These are phyloP conservation scores for Thyridium curvatum DNA, from an alignment of 2,329 filamentous ascomycete genomes.

Conservation along the genomic window DNA sequence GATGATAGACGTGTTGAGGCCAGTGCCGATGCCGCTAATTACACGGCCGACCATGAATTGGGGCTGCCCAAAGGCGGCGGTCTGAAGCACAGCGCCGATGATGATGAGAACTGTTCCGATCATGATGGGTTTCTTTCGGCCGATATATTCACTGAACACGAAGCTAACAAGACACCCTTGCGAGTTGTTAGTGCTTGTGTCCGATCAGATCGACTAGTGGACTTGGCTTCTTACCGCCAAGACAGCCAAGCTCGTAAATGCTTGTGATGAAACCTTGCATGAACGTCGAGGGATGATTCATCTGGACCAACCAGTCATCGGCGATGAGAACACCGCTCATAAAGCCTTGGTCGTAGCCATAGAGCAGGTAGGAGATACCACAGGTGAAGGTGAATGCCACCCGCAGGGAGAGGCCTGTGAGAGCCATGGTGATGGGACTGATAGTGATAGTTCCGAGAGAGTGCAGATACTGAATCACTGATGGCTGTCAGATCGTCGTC, in stretches of 20 bases:
- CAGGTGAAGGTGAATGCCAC: constrained; percentile 1
- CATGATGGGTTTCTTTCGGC: background rate
- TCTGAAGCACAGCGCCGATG: background rate
- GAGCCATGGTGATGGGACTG: too few species aligned
- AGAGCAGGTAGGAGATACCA: constrained; percentile 9
- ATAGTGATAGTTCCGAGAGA: too few species aligned
- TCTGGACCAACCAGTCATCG: constrained; percentile 15
- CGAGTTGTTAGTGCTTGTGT: constrained; percentile 18
- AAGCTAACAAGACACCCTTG: too few species aligned
- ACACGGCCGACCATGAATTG: constrained; percentile 34
- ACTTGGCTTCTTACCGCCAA: too few species aligned
- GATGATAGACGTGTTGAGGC: constrained; percentile 28
- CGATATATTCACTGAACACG: too few species aligned
- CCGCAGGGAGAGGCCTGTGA: too few species aligned
- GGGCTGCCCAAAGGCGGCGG: background rate
- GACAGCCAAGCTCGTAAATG: too few species aligned
- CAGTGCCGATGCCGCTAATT: constrained; percentile 35
- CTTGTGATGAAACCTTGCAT: too few species aligned
- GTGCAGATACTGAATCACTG: too few species aligned
- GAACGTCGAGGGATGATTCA: constrained; percentile 13
- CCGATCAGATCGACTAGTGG: constrained; percentile 21
- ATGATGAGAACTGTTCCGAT: background rate
- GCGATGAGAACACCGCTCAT: constrained; percentile 20
- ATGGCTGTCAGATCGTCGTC: too few species aligned
- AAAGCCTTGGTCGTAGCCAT: constrained; percentile 16